phyloP scores from a whole-genome alignment of 78 protist species.

The Guillardia theta region DNA sequence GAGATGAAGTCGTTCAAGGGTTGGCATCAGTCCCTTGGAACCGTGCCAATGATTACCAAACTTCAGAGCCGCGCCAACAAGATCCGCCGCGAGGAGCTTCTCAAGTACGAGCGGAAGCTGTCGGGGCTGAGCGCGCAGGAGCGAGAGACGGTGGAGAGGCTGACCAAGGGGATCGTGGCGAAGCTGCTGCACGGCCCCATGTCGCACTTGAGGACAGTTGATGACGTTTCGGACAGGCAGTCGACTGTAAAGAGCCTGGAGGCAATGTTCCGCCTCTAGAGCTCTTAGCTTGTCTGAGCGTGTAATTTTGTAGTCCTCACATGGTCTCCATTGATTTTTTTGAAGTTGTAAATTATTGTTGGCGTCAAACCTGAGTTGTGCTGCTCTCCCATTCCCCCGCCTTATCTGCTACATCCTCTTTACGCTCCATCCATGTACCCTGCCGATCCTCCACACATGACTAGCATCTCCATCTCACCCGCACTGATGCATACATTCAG shows the following conservation, averaged over 20 bases:
- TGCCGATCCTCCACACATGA: too few species aligned
- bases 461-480: too few species aligned
- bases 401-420: too few species aligned
- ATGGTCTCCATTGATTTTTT: too few species aligned
- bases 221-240: not conserved
- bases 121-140: not conserved
- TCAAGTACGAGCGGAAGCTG: not conserved
- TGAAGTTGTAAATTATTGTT: too few species aligned
- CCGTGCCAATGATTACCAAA: slow-evolving; percentile 45
- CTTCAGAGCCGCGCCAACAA: slow-evolving; percentile 38
- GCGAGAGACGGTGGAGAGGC: slow-evolving; percentile 41
- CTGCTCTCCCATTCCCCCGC: too few species aligned
- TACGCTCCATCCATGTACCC: too few species aligned
- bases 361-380: too few species aligned
- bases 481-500: too few species aligned
- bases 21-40: slow-evolving; percentile 41
- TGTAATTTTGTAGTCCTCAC: too few species aligned
- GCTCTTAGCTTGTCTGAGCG: too few species aligned
- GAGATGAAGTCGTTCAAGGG: not conserved
- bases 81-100: slow-evolving; percentile 43
- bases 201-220: slow-evolving; percentile 43
- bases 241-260: not conserved
- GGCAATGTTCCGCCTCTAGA: slow-evolving; percentile 18
- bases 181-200: slow-evolving; percentile 61
- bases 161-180: slow-evolving; percentile 52